Conservation (phyloP, 2,329 filamentous ascomycete genomes). For the Venturia effusa region DNA sequence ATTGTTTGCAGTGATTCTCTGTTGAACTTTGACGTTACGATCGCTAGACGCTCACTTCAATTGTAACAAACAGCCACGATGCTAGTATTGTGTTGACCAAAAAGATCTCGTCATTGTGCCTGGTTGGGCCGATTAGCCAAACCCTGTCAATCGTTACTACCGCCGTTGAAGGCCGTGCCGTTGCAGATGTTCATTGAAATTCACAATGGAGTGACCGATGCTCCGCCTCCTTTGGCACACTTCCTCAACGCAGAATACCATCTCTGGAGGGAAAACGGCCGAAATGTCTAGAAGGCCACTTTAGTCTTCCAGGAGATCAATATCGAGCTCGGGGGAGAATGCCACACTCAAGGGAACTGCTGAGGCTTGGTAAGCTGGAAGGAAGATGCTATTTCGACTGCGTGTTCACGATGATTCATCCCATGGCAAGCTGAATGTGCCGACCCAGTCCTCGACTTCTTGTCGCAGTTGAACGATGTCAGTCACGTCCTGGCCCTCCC, state of each 20-base stretch:
- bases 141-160: background rate
- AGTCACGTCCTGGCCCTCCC: constrained; percentile 29
- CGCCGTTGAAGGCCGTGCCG: background rate
- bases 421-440: constrained; percentile 31
- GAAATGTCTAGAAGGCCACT: no score
- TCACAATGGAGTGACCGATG: no score
- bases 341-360: no score
- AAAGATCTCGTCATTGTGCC: background rate
- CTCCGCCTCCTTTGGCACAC: background rate
- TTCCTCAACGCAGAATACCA: no score
- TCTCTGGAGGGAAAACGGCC: no score
- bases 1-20: background rate
- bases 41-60: background rate
- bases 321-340: no score
- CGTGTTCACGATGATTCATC: constrained; percentile 13
- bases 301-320: no score
- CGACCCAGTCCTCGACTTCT: constrained; percentile 32
- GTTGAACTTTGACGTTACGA: background rate
- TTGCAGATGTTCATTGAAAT: background rate
- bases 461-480: constrained; percentile 30
- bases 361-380: no score
- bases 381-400: no score
- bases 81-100: background rate
- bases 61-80: background rate
- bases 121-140: background rate